A percentile compares a stretch with the other conserved stretches of the same genome.
Conservation (phyloP, 1,284 basidiomycete species). For the Trametes polyzona region DNA sequence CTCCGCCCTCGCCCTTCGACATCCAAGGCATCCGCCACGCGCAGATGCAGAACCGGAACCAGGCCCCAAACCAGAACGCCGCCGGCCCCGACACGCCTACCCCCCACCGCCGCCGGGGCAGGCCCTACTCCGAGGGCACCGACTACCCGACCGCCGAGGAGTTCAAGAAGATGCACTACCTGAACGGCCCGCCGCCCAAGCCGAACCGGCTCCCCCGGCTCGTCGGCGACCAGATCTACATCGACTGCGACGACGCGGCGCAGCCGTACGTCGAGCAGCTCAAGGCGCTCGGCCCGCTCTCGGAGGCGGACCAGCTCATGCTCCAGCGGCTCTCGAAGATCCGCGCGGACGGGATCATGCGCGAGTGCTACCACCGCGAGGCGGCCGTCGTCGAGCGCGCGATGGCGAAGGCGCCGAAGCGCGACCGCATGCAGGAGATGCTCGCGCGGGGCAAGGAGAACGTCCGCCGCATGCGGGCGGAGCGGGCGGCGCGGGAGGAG, state of each 20-base stretch:
- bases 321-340: slow-evolving; percentile 5
- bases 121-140: background rate
- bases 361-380: slow-evolving; percentile 12
- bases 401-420: slow-evolving; percentile 1
- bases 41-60: slow-evolving; percentile 2
- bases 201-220: background rate
- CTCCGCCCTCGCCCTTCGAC: slow-evolving; percentile 6
- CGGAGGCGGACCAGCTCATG: slow-evolving; percentile 6
- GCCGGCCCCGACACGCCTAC: background rate
- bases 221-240: slow-evolving; percentile 13
- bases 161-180: slow-evolving; percentile 3
- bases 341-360: background rate
- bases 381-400: slow-evolving; percentile 1
- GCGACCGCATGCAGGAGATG: background rate
- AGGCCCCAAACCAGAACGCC: slow-evolving; percentile 5
- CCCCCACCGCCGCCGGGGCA: slow-evolving; percentile 1
- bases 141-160: slow-evolving; percentile 2
- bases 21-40: slow-evolving; percentile 7
- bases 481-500: background rate
- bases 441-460: background rate
- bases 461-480: background rate
- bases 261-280: slow-evolving; percentile 15
- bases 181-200: background rate
- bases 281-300: slow-evolving; percentile 9
- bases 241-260: slow-evolving; percentile 8